phyloP scores from a whole-genome alignment of 2,329 filamentous ascomycete species.

The Incumbomyces delicatus region DNA sequence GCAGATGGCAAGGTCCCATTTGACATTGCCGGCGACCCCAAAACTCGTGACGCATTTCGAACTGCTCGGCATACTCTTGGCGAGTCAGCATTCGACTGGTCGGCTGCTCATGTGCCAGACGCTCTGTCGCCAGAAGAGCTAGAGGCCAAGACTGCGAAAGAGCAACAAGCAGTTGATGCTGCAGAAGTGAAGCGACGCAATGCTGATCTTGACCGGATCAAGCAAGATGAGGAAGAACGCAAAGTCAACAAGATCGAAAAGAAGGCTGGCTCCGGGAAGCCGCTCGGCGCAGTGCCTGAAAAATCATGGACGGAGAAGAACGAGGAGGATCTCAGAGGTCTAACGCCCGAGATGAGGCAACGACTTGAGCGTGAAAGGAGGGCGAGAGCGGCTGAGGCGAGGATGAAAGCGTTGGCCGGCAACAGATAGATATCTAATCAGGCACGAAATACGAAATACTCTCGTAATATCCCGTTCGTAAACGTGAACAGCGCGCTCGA shows the following conservation, averaged over 20 bases:
- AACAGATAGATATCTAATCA: background rate
- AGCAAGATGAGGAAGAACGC: constrained; percentile 47
- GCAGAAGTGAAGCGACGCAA: constrained; percentile 62
- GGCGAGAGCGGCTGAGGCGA: constrained; percentile 83
- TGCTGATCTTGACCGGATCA: constrained; percentile 63
- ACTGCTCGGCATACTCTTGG: constrained; percentile 75
- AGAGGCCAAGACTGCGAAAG: constrained; percentile 57
- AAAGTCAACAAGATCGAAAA: constrained; percentile 35
- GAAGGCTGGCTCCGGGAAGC: constrained; percentile 41
- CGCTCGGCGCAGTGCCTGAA: constrained; percentile 45
- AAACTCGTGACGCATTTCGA: constrained; percentile 83
- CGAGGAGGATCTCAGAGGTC: constrained; percentile 71
- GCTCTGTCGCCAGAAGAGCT: constrained; percentile 62
- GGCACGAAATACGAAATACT: too few relatives aligned
- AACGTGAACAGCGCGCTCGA: too few relatives aligned
- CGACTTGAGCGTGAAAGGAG: constrained; percentile 78
- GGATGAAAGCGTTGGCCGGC: constrained; percentile 58
- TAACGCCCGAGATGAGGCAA: constrained; percentile 80
- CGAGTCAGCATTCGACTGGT: constrained; percentile 70
- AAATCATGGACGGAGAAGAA: constrained; percentile 73
- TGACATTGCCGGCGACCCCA: constrained; percentile 73
- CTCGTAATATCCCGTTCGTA: too few relatives aligned
- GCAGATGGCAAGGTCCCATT: constrained; percentile 75
- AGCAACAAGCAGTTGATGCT: constrained; percentile 57
- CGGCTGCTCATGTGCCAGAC: constrained; percentile 60